These are phyloP conservation scores for Lepidopterella palustris DNA, from an alignment of 495 filamentous ascomycete genomes.

Conservation along the genomic window DNA sequence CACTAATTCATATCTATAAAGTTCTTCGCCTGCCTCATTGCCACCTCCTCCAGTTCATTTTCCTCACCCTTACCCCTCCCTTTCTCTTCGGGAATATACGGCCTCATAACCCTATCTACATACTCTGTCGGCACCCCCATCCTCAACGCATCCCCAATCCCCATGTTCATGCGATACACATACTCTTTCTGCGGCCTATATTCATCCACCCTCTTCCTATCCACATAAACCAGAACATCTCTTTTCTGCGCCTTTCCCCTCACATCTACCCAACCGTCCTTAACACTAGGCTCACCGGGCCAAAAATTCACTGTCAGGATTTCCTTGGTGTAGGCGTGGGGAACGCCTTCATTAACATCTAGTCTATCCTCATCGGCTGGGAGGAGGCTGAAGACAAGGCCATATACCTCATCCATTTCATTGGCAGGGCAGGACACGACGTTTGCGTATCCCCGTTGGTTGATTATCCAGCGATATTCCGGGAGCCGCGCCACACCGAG, in stretches of 20 bases:
- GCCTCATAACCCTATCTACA: constrained; percentile 51
- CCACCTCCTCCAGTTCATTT: constrained; percentile 8
- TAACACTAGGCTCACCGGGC: constrained; percentile 12
- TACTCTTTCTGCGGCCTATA: constrained; percentile 55
- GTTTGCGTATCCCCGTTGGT: constrained; percentile 63
- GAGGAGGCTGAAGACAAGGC: constrained; percentile 48
- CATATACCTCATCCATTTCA: constrained; percentile 36
- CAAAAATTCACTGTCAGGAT: constrained; percentile 40
- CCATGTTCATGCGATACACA: constrained; percentile 60
- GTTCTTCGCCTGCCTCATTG: constrained; percentile 29
- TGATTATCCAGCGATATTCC: constrained; percentile 60
- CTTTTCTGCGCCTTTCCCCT: constrained; percentile 7
- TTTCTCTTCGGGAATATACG: constrained; percentile 46
- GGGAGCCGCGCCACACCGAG: constrained; percentile 45
- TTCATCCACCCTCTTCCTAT: constrained; percentile 40
- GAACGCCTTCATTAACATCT: constrained; percentile 55
- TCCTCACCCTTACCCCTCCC: constrained; percentile 1
- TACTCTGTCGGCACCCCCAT: constrained; percentile 52
- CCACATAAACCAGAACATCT: constrained; percentile 53
- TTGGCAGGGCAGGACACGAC: constrained; percentile 39
- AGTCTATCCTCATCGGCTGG: constrained; percentile 42
- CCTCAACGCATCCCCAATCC: constrained; percentile 52
- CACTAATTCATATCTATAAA: constrained; percentile 33
- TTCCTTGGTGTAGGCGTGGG: constrained; percentile 47
- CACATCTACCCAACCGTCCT: constrained; percentile 1